Evolutionary conservation across 2,329 filamentous ascomycete genomes (phyloP), one percentile per base, ranked within the genome.

Genomic region (Hypoxylon sp.): DNA sequence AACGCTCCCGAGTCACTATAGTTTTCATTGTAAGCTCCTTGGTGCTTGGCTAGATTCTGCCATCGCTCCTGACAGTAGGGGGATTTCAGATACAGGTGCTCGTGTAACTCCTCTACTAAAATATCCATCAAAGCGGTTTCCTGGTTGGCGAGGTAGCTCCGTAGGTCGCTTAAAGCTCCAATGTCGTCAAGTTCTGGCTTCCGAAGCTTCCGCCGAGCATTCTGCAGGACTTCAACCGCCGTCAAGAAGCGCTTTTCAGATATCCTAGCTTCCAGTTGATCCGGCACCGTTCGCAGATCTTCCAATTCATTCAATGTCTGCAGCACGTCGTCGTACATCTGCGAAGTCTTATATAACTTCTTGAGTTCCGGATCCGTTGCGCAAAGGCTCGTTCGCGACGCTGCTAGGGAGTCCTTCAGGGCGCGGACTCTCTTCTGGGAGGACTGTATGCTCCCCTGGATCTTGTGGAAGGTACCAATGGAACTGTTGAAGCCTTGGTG

Each of bases 401-500:
- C 87, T 12, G 90, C 86, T 61, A 99, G 83, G n/a, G 93, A 93
- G 61, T 94, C 89, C 78, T 95, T 96, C 67, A 99, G 83, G 11
- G 85, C 83, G 63, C 95, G 89, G 57, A 99, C 93, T 65, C 93
- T 89, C 74, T 90, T 90, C 79, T 99, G 96, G 14, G 94, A 97
- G 53, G 88, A 85, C 74, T 95, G 92, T 70, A 99, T 96, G 79
- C 93, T 97, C 55, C 90, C 89, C 78, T 99, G 96, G 67, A 99
- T 99, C 80, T 97, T 97, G 83, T 99, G 96, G 76, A 98, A 99
- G 19, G 95, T 98, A 78, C 95, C 96, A 69, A 99, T 98, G 53
- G 95, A 97, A 79, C 93, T 97, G 81, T 98, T 99, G 85, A 99
- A 99, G 48, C 96, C 96, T 79, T 99, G 96, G 76, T 99, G 95